Conservation (phyloP, 1,284 basidiomycete species). For the Malassezia arunalokei region DNA sequence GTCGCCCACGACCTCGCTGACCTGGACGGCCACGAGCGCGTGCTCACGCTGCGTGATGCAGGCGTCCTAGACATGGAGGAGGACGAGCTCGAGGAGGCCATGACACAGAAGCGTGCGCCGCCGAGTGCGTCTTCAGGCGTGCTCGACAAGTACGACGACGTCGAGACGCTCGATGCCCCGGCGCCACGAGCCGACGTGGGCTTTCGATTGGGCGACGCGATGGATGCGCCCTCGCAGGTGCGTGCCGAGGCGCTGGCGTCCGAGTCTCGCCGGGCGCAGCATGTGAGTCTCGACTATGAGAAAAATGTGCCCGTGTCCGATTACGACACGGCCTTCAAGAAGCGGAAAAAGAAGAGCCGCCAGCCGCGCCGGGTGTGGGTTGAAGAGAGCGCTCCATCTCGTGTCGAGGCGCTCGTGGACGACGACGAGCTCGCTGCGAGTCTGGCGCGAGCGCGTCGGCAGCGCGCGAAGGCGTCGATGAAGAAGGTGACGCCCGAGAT, state of each 20-base stretch:
- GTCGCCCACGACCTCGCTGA: conserved; percentile 82
- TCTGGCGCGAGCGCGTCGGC: conserved; percentile 69
- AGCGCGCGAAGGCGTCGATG: conserved; percentile 60
- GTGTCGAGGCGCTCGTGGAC: conserved; percentile 64
- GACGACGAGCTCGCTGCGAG: conserved; percentile 95
- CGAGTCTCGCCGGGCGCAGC: conserved; percentile 42
- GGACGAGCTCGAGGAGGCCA: conserved; percentile 79
- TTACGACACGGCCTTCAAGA: conserved; percentile 77
- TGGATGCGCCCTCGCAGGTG: conserved; percentile 32
- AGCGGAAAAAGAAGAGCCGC: conserved; percentile 58
- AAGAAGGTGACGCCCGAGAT: conserved; percentile 73
- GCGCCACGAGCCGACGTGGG: conserved; percentile 14
- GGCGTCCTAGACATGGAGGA: conserved; percentile 87
- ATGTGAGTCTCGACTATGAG: conserved; percentile 74
- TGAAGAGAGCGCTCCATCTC: conserved; percentile 40
- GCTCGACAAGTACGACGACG: conserved; percentile 86
- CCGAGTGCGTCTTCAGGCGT: conserved; percentile 70
- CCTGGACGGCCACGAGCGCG: conserved; percentile 68
- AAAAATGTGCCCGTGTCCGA: conserved; percentile 73
- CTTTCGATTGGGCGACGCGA: conserved; percentile 23
- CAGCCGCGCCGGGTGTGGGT: conserved; percentile 55
- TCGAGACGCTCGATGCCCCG: conserved; percentile 53
- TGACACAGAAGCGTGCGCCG: conserved; percentile 50
- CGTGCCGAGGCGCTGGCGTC: conserved; percentile 53
- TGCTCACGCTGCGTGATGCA: conserved; percentile 91